A percentile compares a stretch with the other conserved stretches of the same genome.
Conservation (phyloP, 495 filamentous ascomycete species). For the Penicillium bialowiezense region DNA sequence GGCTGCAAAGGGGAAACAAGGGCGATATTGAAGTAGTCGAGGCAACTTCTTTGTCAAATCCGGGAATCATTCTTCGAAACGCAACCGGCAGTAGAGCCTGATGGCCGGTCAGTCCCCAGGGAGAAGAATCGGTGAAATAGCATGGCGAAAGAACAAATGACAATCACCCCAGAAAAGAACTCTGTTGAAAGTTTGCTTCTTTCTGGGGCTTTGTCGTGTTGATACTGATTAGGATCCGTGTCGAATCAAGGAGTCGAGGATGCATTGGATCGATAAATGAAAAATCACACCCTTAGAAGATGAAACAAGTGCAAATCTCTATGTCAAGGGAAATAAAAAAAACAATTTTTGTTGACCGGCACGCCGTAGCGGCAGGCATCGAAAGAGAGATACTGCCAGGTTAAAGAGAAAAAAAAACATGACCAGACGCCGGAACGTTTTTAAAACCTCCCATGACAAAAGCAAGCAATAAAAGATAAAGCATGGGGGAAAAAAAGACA, state of each 20-base stretch:
- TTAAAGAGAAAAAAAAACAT: constrained; percentile 25
- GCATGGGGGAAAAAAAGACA: constrained; percentile 5
- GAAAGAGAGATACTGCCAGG: constrained; percentile 35
- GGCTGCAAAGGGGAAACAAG: too few relatives aligned
- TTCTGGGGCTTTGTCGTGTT: constrained; percentile 15
- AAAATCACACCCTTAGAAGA: constrained; percentile 5
- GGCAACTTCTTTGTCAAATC: not conserved
- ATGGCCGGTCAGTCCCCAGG: too few relatives aligned
- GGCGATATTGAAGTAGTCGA: not conserved
- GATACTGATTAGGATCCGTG: constrained; percentile 23
- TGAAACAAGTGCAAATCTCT: constrained; percentile 28
- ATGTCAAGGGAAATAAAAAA: constrained; percentile 27
- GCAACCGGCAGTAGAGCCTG: too few relatives aligned
- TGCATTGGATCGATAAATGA: constrained; percentile 9
- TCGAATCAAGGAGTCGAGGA: constrained; percentile 6
- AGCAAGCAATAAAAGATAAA: constrained; percentile 16
- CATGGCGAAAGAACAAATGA: constrained; percentile 10
- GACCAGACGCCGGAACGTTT: constrained; percentile 44
- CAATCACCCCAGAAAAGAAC: constrained; percentile 12
- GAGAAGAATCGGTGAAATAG: too few relatives aligned
- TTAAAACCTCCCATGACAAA: constrained; percentile 31
- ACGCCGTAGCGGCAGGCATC: constrained; percentile 35
- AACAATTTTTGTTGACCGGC: constrained; percentile 30
- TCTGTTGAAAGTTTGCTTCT: constrained; percentile 16
- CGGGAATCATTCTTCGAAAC: too few relatives aligned